Conservation (phyloP, 306 rosid species). For the Astragalus glycyphyllos region DNA sequence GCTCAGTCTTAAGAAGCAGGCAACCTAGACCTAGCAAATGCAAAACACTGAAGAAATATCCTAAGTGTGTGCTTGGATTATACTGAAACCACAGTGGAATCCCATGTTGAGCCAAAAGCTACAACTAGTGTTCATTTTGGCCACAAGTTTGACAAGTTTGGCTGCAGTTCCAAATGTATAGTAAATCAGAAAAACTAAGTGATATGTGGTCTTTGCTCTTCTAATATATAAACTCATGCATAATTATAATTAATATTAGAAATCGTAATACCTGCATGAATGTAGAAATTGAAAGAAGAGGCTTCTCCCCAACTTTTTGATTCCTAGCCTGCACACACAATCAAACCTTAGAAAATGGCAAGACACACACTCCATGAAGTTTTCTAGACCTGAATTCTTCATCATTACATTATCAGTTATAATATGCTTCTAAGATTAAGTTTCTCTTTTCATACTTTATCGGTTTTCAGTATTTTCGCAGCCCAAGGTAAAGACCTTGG, state of each 20-base stretch:
- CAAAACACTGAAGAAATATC: conserved; percentile 26
- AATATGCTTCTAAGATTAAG: conserved; percentile 16
- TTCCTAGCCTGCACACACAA: conserved; percentile 86
- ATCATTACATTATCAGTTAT: conserved; percentile 21
- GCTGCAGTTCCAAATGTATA: too few relatives aligned
- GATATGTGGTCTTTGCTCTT: conserved; percentile 3
- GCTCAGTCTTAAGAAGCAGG: conserved; percentile 36
- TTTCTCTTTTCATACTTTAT: not conserved
- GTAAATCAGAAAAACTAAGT: conserved; percentile 8
- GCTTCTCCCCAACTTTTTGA: conserved; percentile 97
- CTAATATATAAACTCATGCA: conserved; percentile 16
- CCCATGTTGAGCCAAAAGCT: too few relatives aligned
- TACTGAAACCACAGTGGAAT: too few relatives aligned
- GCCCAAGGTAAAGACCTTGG: not conserved
- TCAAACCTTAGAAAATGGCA: conserved; percentile 41
- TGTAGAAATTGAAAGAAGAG: conserved; percentile 91
- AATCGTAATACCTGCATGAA: conserved; percentile 72
- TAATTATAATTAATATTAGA: conserved; percentile 35
- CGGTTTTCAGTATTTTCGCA: not conserved
- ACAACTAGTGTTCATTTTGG: too few relatives aligned
- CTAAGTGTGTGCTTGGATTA: not conserved
- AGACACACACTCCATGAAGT: conserved; percentile 10
- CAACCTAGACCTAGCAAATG: conserved; percentile 4
- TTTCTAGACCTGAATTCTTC: conserved; percentile 14
- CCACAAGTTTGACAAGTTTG: too few relatives aligned